phyloP scores from a whole-genome alignment of 2,329 filamentous ascomycete genomes.

The Hymenoscyphus infarciens region DNA sequence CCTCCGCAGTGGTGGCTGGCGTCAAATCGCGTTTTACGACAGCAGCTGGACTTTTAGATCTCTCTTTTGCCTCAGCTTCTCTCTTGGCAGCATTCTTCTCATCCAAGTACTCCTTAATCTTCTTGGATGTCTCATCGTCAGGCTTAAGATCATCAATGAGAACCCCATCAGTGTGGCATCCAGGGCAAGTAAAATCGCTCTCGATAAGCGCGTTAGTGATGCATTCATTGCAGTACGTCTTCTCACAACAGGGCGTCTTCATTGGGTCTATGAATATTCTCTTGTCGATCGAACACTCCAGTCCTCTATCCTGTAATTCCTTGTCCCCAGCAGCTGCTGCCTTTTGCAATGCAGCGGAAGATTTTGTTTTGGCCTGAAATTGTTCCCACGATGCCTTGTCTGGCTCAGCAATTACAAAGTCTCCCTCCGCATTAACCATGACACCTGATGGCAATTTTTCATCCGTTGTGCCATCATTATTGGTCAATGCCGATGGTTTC shows the following conservation, averaged over 20 bases:
- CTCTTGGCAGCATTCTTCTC: constrained; percentile 46
- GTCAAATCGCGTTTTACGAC: constrained; percentile 35
- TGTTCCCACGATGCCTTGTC: constrained; percentile 96
- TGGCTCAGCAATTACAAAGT: constrained; percentile 94
- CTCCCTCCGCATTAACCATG: constrained; percentile 96
- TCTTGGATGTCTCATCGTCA: constrained; percentile 74
- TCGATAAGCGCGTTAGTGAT: constrained; percentile 98
- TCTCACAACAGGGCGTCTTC: constrained; percentile 97
- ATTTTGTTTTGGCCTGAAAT: constrained; percentile 91
- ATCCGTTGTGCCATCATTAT: constrained; percentile 72
- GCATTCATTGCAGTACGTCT: constrained; percentile 99
- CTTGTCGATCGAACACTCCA: constrained; percentile 95
- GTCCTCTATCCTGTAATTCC: constrained; percentile 79
- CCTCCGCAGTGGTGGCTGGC: constrained; percentile 34
- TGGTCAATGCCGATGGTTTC: constrained; percentile 69
- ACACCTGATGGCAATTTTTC: constrained; percentile 84
- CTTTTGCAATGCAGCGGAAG: constrained; percentile 77
- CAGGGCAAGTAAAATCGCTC: constrained; percentile 94
- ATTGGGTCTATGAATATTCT: constrained; percentile 98
- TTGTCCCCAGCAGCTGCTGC: constrained; percentile 74
- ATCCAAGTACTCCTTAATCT: constrained; percentile 71
- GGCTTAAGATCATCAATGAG: constrained; percentile 85
- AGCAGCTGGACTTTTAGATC: constrained; percentile 44
- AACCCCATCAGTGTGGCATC: constrained; percentile 85
- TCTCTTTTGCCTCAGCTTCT: constrained; percentile 40